Base-by-base conservation (phyloP, 768 basidiomycete species). In the Coprinopsis sp. region DNA sequence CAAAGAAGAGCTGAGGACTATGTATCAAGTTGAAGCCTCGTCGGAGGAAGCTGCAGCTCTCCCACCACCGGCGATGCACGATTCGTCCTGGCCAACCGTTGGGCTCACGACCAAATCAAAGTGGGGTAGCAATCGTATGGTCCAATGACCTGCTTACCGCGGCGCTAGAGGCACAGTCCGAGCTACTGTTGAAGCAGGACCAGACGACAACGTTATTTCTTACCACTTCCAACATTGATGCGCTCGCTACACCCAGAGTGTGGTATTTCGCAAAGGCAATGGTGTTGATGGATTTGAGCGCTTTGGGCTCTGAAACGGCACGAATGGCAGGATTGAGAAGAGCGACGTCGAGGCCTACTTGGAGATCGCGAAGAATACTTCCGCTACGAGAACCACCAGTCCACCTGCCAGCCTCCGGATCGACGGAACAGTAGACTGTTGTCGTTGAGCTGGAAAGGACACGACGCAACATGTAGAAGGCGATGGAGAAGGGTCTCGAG, bases 401-500 rank as follows among this genome's bases (percentile, higher is more conserved):
- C 60, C 8, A 33, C 44, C 13, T n/a, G 7, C 27, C 24, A 43
- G 10, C 4, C 49, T 18, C 49, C 53, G 13, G 49, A 48, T 16
- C 21, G 33, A 45, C 34, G 7, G 38, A 47, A 37, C 53, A 73
- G 33, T 84, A 88, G 47, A 65, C 74, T 10, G 67, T 84, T 3
- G 77, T 91, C n/a, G n/a, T n/a, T 3, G 87, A 88, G 43, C 72
- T 93, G 22, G 82, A 81, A 3, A 70, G 88, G 52, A 90, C 87
- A 12, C 71, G 91, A 44, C 78, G 81, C 58, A 82, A 81, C 7
- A 94, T 93, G 91, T 93, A 81, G 83, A 88, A 87, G 54, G 85
- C 88, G 2, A 93, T 93, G 91, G 77, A 73, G 8, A 88, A 87
- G 89, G 89, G 89, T 55, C 72, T 93, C 44, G 80, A 86, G 56